Base-by-base conservation (phyloP, 2,329 filamentous ascomycete genomes). In the Lanzia echinophila region DNA sequence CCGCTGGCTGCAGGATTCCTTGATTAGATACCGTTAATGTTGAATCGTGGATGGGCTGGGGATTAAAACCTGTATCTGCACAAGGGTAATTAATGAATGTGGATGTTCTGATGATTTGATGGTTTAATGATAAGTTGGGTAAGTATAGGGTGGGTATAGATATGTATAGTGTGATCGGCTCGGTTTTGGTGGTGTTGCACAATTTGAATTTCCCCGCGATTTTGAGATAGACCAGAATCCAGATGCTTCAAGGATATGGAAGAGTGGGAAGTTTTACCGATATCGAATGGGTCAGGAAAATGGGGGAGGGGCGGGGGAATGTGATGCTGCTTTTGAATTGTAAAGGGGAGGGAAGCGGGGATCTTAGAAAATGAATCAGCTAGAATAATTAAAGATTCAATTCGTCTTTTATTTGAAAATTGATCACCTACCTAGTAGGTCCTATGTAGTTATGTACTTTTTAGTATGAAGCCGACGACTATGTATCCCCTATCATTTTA, bases 241-340 rank as follows among this genome's bases (percentile, higher is more conserved):
- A 39, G 47, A 41, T 38, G 34, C 45, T 47, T 39, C 10, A 46
- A 20, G 49, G 32, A 39, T 32, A 15, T 34, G 28, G 8, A 22
- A 13, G 24, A 22, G 22, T 28, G 45, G 49, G 50, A 47, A 38
- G n/a, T 52, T 46, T 52, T 47, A 24, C 22, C 50, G 50, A 52
- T n/a, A n/a, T 28, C 36, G 32, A 47, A 47, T 39, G n/a, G n/a
- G 50, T 28, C 31, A 39, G 32, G 19, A 34, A 31, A 47, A 15
- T 39, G 4, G 2, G n/a, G 6, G 17, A n/a, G 20, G 2, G 17
- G 38, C 4, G 24, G 24, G 24, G 24, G 12, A 42, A 41, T 28
- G n/a, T n/a, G 33, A 47, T 46, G 42, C 50, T n/a, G 49, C 49
- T 52, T 52, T 52, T 46, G 41, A 15, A 7, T 52, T 46, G 39